Evolutionary conservation across 805 yeast genomes (phyloP).

Genomic region (Pichia pseudocactophila): DNA sequence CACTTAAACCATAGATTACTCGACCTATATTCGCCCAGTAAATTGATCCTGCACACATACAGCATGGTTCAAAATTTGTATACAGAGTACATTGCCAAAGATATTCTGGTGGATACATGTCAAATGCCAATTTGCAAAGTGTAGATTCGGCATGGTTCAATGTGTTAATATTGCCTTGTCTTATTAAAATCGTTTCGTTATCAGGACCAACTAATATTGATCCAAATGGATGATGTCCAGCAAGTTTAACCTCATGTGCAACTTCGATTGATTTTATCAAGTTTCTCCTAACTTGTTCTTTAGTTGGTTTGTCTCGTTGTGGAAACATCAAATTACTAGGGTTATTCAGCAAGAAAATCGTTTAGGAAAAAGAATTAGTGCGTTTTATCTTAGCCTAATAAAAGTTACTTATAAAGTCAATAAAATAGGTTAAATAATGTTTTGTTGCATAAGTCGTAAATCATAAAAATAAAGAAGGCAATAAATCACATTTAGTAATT

Average conservation of each 20-base stretch:
- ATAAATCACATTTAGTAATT: conserved; percentile 17
- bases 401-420: no score
- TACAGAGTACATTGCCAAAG: conserved; percentile 25
- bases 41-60: conserved; percentile 25
- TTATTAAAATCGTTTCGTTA: conserved; percentile 16
- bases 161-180: conserved; percentile 24
- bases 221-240: conserved; percentile 25
- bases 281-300: conserved; percentile 4
- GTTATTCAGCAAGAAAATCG: neutral
- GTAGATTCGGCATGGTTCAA: conserved; percentile 25
- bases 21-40: conserved; percentile 26
- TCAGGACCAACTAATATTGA: conserved; percentile 22
- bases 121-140: conserved; percentile 18
- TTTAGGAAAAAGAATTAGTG: no score
- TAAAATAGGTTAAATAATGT: no score
- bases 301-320: conserved; percentile 12
- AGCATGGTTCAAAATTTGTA: conserved; percentile 26
- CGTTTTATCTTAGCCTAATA: no score
- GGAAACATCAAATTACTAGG: conserved; percentile 11
- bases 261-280: conserved; percentile 13
- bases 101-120: conserved; percentile 15
- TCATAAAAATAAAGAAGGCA: neutral
- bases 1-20: conserved; percentile 21
- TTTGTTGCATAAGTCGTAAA: neutral
- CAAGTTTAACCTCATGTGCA: conserved; percentile 16